Evolutionary conservation across 345 rosid genomes (phyloP), one percentile per base, ranked within the genome.

Genomic region (Acer yangbiense): DNA sequence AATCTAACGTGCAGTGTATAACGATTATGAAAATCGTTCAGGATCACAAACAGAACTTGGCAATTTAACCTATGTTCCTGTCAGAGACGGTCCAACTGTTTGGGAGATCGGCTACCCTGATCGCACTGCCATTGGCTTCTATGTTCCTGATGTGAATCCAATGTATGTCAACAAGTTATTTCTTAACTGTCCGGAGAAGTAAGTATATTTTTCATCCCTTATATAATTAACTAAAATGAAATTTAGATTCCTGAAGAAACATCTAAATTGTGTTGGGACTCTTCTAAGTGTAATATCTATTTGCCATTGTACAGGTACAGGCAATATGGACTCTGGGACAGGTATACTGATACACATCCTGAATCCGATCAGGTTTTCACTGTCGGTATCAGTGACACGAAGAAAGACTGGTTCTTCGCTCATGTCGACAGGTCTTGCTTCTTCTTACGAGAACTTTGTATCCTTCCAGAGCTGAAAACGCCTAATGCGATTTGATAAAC

Each of bases 81-180:
- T 58, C 7, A 78, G 86, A 79, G 74, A 81, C 57, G 88, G 88
- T 74, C 85, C 67, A 23, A 86, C 86, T 18, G 12, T 79, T 52
- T 86, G 86, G 88, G 85, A 81, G 62, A 78, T 85, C 1, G 83
- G 85, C 63, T 86, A 65, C 74, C 83, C 88, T 17, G 85, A 86
- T 64, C 85, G 80, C 4, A 76, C 86, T 9, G 84, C 86, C 1
- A 62, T 74, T 67, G 88, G 80, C 29, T 86, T 27, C 67, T 63
- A 73, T 74, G 84, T 83, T 44, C 83, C 86, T 2, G 83, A 81
- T 68, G 85, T 81, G 71, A 83, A 81, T 76, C 86, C 85, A 2
- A 72, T 57, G 80, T 86, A 74, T 50, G 78, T 81, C 70, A 83
- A 86, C 75, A 81, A 65, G 76, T 50, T 86, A 44, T 86, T 86